These are phyloP conservation scores for Penicillium sp. DNA, from an alignment of 2,329 filamentous ascomycete genomes.

Conservation along the genomic window DNA sequence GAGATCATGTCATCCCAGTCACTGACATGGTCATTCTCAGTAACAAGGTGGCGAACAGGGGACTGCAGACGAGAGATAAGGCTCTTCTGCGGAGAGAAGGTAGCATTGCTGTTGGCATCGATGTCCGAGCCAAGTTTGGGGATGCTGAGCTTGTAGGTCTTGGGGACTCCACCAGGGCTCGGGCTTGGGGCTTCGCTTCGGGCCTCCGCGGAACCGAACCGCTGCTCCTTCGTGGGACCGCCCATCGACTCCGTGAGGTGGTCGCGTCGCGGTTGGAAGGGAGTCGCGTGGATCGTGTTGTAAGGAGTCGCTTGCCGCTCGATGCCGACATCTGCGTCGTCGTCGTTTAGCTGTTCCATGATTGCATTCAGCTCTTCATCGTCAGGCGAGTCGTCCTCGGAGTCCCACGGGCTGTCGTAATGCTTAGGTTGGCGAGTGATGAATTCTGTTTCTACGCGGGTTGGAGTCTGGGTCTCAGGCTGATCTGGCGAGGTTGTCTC, in stretches of 20 bases:
- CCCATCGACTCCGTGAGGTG: conserved; percentile 39
- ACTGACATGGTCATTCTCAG: conserved; percentile 64
- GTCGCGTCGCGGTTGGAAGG: conserved; percentile 6
- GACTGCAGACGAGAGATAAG: conserved; percentile 55
- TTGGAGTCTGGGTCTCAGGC: conserved; percentile 2
- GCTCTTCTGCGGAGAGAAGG: conserved; percentile 62
- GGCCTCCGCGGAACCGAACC: conserved; percentile 51
- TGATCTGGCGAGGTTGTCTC: conserved; percentile 12
- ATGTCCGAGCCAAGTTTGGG: conserved; percentile 38
- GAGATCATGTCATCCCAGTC: conserved; percentile 91
- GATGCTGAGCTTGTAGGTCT: conserved; percentile 47
- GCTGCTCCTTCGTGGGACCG: conserved; percentile 54
- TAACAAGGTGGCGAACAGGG: conserved; percentile 62
- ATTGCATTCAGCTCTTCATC: conserved; percentile 81
- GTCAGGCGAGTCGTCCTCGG: conserved; percentile 36
- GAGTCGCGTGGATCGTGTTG: conserved; percentile 9
- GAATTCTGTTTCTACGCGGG: neutral
- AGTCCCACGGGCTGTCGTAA: conserved; percentile 18
- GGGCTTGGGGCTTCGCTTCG: conserved; percentile 72
- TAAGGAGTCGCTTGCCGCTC: conserved; percentile 55
- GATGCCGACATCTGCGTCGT: conserved; percentile 70
- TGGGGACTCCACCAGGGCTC: conserved; percentile 59
- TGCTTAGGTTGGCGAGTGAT: neutral
- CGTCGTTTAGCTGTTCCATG: conserved; percentile 78
- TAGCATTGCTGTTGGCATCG: conserved; percentile 42